A percentile compares a stretch with the other conserved stretches of the same genome.
These are phyloP conservation scores for Penstemon barbatus DNA, from an alignment of 257 asterid genomes.

Conservation along the genomic window DNA sequence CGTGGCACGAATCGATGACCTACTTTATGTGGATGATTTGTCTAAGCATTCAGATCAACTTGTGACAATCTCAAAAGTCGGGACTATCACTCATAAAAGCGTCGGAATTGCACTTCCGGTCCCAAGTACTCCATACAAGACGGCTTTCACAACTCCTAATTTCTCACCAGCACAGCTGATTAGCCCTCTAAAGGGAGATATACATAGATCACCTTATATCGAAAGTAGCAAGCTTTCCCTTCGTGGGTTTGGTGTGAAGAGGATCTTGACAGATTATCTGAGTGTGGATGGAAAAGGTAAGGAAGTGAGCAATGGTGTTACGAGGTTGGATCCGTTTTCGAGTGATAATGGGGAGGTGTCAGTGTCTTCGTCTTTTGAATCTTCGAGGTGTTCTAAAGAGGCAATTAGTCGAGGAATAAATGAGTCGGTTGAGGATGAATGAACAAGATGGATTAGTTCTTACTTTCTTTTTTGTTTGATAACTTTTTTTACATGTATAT, in stretches of 20 bases:
- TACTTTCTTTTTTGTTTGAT: neutral
- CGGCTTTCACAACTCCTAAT: conserved; percentile 53
- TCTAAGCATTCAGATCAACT: conserved; percentile 67
- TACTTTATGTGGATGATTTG: conserved; percentile 71
- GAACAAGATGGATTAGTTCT: conserved; percentile 3
- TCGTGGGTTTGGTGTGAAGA: conserved; percentile 61
- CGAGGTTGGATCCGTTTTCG: conserved; percentile 45
- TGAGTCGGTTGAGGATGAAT: conserved; percentile 33
- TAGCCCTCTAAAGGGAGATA: conserved; percentile 43
- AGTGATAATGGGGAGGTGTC: conserved; percentile 41
- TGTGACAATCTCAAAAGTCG: conserved; percentile 56
- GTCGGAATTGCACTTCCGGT: conserved; percentile 35
- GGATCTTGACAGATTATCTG: conserved; percentile 70
- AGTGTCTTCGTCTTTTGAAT: conserved; percentile 44
- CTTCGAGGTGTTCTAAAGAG: conserved; percentile 39
- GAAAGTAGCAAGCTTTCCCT: conserved; percentile 38
- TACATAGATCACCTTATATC: conserved; percentile 26
- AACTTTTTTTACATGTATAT: conserved; percentile 21
- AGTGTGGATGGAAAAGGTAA: conserved; percentile 51
- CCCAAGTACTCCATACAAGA: conserved; percentile 40
- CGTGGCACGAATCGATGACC: conserved; percentile 69
- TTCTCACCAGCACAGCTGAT: conserved; percentile 49
- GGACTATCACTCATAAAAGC: conserved; percentile 43
- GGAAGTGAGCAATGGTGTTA: conserved; percentile 30
- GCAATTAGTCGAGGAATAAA: conserved; percentile 31